phyloP scores from a whole-genome alignment of 306 rosid genomes.

The Myrica gale region DNA sequence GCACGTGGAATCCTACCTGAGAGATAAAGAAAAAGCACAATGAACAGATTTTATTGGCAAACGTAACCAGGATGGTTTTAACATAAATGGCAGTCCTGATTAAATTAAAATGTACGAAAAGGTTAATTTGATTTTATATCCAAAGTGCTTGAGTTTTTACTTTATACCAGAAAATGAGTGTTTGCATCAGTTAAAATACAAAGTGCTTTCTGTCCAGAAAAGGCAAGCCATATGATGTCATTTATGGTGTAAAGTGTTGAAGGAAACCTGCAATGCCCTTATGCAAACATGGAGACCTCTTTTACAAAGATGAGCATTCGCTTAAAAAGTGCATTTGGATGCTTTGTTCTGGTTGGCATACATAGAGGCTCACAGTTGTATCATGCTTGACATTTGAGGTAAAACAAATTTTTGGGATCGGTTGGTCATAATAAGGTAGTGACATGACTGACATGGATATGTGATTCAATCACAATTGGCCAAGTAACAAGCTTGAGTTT shows the following conservation, averaged over 20 bases:
- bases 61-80: not conserved
- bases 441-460: not conserved
- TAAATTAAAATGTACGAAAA: not conserved
- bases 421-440: not conserved
- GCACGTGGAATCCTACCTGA: slow-evolving; percentile 3
- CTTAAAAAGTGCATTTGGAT: not conserved
- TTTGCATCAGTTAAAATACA: not conserved
- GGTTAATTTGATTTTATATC: not conserved
- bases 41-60: not conserved
- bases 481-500: not conserved
- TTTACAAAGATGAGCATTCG: not conserved
- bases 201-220: not conserved
- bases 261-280: slow-evolving; percentile 6
- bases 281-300: not conserved
- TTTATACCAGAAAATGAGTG: not conserved
- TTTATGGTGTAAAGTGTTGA: not conserved
- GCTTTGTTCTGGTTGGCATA: not conserved
- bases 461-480: not conserved
- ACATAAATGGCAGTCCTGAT: not conserved
- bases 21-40: not conserved
- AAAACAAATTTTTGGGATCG: not conserved
- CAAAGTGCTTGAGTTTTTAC: not conserved
- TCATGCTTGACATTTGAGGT: not conserved
- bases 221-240: not conserved
- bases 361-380: slow-evolving; percentile 19